A percentile compares a stretch with the other conserved stretches of the same genome.
These are phyloP conservation scores for Toxoplasma gondii DNA, from an alignment of 169 alveolate genomes.

Conservation along the genomic window DNA sequence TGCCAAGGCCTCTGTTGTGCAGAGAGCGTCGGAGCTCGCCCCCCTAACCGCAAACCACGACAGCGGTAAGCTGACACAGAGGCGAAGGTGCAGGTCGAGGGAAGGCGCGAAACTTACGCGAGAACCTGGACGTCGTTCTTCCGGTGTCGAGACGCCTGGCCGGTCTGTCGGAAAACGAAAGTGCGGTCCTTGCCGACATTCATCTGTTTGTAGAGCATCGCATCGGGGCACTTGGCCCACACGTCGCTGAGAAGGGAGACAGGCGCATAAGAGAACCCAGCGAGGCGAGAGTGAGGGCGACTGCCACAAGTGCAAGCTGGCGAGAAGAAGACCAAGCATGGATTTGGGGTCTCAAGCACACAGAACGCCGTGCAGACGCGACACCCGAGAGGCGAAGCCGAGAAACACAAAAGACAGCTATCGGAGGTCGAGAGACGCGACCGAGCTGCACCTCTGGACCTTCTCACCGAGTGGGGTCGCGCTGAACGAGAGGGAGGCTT, in stretches of 20 bases:
- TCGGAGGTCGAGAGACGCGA: no score
- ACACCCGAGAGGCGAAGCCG: no score
- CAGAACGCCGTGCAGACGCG: not conserved
- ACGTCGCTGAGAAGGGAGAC: conserved; percentile 30
- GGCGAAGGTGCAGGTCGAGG: not conserved
- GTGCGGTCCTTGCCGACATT: conserved; percentile 15
- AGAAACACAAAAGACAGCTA: no score
- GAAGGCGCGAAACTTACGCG: not conserved
- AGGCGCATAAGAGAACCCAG: not conserved
- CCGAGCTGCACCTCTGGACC: no score
- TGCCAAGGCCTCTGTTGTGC: not conserved
- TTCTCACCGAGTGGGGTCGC: conserved; percentile 30
- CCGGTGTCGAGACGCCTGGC: not conserved
- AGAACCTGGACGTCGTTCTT: not conserved
- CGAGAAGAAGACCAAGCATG: not conserved
- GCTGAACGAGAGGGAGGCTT: conserved; percentile 14
- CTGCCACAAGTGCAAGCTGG: not conserved
- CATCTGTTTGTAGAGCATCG: conserved; percentile 30
- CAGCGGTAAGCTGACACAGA: no score
- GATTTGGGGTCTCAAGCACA: not conserved
- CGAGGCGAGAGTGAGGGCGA: no score
- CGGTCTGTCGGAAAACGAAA: conserved; percentile 33
- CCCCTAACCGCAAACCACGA: no score
- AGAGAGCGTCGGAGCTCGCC: no score
- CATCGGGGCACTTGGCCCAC: conserved; percentile 13